Evolutionary conservation across 2,329 filamentous ascomycete species (phyloP).

Genomic region (Pestalotiopsis sp.): DNA sequence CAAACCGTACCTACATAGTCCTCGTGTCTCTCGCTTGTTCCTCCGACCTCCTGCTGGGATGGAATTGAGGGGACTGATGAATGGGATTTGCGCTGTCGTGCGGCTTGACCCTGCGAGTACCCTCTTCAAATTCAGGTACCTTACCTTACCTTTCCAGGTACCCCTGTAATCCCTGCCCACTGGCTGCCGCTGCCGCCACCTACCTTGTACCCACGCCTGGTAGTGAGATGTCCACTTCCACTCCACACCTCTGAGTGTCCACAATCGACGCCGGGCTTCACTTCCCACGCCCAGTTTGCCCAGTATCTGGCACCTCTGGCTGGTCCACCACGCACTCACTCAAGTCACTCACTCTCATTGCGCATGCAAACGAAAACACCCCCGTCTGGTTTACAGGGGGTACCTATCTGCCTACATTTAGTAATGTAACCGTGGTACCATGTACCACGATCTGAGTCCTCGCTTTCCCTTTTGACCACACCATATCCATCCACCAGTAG

Average conservation of each 20-base stretch:
- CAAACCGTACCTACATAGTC: neutral
- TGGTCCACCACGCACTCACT: neutral
- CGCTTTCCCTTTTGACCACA: constrained; percentile 4
- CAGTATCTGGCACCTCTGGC: neutral
- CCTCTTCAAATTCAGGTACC: neutral
- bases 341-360: neutral
- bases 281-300: neutral
- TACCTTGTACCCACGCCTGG: neutral
- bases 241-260: neutral
- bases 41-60: constrained; percentile 15
- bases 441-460: neutral
- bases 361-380: neutral
- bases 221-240: neutral
- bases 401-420: neutral
- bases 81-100: neutral
- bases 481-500: neutral
- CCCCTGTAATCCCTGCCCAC: neutral
- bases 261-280: neutral
- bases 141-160: no score
- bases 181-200: constrained; percentile 1
- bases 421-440: neutral
- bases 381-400: neutral
- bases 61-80: neutral
- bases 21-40: constrained; percentile 15
- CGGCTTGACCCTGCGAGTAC: constrained; percentile 8